A percentile compares a stretch with the other conserved stretches of the same genome.
phyloP scores from a whole-genome alignment of 345 rosid species.

The Syzygium oleosum region DNA sequence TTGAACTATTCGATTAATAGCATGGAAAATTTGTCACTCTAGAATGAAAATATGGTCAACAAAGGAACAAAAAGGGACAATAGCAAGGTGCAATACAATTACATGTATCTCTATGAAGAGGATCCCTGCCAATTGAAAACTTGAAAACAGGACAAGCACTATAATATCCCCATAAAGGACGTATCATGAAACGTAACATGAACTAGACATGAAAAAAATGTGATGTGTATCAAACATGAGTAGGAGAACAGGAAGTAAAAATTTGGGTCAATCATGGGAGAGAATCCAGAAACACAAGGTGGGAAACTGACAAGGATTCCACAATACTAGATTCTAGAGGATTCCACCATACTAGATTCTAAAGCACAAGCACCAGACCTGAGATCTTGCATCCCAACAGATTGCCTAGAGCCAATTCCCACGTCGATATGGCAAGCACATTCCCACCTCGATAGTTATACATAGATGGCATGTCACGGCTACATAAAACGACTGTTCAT shows the following conservation, averaged over 20 bases:
- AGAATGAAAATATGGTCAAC: background rate
- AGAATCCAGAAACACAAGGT: background rate
- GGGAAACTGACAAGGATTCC: background rate
- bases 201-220: background rate
- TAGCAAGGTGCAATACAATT: too few relatives aligned
- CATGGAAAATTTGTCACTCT: background rate
- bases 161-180: background rate
- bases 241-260: background rate
- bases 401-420: background rate
- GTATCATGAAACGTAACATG: background rate
- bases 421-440: background rate
- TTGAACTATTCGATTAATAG: background rate
- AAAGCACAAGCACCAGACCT: background rate
- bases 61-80: background rate
- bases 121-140: too few relatives aligned
- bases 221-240: background rate
- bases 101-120: too few relatives aligned
- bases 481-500: background rate
- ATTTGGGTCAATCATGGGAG: background rate
- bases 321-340: background rate
- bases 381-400: background rate
- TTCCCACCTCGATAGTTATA: too few relatives aligned
- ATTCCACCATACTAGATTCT: too few relatives aligned
- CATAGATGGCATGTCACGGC: background rate
- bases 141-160: too few relatives aligned